Evolutionary conservation across 2,329 filamentous ascomycete genomes (phyloP).

Genomic region (Neophaeococcomyces mojaviensis): DNA sequence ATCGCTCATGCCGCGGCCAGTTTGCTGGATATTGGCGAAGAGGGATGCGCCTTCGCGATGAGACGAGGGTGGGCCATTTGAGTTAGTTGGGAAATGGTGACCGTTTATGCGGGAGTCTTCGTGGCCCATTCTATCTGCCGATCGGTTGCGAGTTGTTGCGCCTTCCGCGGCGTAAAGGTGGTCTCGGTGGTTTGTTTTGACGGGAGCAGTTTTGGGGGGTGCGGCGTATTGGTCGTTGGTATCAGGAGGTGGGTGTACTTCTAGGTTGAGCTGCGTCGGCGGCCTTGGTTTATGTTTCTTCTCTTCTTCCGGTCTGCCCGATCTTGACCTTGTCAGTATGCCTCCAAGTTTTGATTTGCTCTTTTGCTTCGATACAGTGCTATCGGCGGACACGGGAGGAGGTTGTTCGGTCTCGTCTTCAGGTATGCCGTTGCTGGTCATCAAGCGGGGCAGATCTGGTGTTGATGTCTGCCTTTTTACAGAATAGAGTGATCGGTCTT

Average conservation of each 20-base stretch:
- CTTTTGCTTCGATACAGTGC: conserved; percentile 25
- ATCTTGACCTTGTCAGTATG: conserved; percentile 38
- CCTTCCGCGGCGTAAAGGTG: conserved; percentile 59
- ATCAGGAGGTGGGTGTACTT: conserved; percentile 7
- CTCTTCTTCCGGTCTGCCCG: conserved; percentile 36
- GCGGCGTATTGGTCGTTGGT: conserved; percentile 17
- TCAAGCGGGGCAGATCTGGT: conserved; percentile 32
- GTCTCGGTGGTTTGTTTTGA: conserved; percentile 48
- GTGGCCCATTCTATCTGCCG: conserved; percentile 54
- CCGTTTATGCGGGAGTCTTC: conserved; percentile 19
- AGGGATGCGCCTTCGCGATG: conserved; percentile 39
- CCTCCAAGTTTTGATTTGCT: conserved; percentile 39
- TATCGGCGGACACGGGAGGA: conserved; percentile 6
- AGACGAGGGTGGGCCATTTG: background rate
- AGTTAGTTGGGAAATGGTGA: background rate
- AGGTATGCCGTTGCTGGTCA: conserved; percentile 18
- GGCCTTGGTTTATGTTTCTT: conserved; percentile 12
- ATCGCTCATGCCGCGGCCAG: conserved; percentile 66
- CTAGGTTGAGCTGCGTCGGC: conserved; percentile 17
- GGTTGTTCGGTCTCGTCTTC: conserved; percentile 7
- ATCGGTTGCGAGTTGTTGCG: conserved; percentile 60
- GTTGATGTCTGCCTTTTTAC: conserved; percentile 35
- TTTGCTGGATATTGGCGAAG: conserved; percentile 65
- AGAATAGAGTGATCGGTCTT: conserved; percentile 32
- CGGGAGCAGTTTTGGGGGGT: conserved; percentile 52